Evolutionary conservation across 345 rosid species (phyloP).

Genomic region (Heritiera littoralis): DNA sequence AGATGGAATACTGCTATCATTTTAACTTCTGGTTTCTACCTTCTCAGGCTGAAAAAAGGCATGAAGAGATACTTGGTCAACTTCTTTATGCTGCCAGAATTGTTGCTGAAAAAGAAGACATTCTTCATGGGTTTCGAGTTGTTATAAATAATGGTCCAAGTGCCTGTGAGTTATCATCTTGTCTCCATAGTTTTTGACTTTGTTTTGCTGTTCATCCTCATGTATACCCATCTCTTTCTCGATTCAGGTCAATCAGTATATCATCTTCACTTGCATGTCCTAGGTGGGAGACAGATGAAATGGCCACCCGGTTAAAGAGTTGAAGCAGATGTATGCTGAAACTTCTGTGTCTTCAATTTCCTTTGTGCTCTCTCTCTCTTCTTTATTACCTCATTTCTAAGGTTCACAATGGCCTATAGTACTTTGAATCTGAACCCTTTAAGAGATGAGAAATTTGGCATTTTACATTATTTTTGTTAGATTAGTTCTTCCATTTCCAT

Average conservation of each 20-base stretch:
- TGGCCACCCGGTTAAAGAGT: constrained; percentile 84
- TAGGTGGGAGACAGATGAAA: constrained; percentile 87
- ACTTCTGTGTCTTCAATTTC: not conserved
- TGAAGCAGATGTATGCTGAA: not conserved
- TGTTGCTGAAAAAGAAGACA: constrained; percentile 95
- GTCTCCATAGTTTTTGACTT: not conserved
- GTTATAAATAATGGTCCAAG: constrained; percentile 83
- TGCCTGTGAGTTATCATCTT: constrained; percentile 61
- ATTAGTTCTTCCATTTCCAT: not conserved
- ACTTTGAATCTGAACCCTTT: not conserved
- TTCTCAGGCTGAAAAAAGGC: constrained; percentile 76
- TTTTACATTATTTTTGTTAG: not conserved
- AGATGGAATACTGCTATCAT: not conserved
- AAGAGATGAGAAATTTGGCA: not conserved
- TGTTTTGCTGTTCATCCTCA: not conserved
- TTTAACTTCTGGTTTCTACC: not conserved
- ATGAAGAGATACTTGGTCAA: constrained; percentile 66
- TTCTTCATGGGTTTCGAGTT: constrained; percentile 80
- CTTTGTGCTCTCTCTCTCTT: not conserved
- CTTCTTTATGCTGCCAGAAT: constrained; percentile 77
- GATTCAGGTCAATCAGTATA: constrained; percentile 87
- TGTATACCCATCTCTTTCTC: not conserved
- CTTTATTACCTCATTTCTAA: not conserved
- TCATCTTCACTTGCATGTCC: constrained; percentile 87
- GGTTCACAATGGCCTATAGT: not conserved